Evolutionary conservation across 495 filamentous ascomycete species (phyloP).

Genomic region (Tuber aestivum): DNA sequence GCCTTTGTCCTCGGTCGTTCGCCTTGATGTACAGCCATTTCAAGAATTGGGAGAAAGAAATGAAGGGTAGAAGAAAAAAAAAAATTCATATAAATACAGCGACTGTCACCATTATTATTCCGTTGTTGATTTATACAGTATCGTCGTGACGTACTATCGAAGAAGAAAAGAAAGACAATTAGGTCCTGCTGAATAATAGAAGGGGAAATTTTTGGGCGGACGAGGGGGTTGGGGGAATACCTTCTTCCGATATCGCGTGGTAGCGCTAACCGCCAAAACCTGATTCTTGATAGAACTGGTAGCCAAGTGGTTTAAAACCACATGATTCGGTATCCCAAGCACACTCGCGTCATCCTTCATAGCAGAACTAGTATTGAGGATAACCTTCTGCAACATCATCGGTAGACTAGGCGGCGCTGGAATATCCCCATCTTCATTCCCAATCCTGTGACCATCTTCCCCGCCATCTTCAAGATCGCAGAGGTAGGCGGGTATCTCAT

Average conservation of each 20-base stretch:
- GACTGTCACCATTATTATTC: constrained; percentile 19
- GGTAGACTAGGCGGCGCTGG: constrained; percentile 79
- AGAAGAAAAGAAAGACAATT: constrained; percentile 4
- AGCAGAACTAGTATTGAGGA: constrained; percentile 78
- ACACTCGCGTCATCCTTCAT: constrained; percentile 99
- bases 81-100: background rate
- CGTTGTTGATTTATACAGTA: constrained; percentile 86
- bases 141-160: constrained; percentile 84
- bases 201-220: background rate
- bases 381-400: constrained; percentile 87
- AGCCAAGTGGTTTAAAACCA: constrained; percentile 92
- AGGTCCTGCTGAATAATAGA: constrained; percentile 23
- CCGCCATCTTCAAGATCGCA: constrained; percentile 71
- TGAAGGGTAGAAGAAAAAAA: background rate
- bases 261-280: constrained; percentile 92
- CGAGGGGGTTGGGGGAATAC: constrained; percentile 48
- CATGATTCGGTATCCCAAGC: constrained; percentile 91
- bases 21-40: background rate
- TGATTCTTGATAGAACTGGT: constrained; percentile 97
- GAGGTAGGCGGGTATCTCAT: constrained; percentile 74
- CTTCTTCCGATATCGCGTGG: constrained; percentile 94
- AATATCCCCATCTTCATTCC: constrained; percentile 62
- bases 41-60: background rate
- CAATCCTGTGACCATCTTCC: constrained; percentile 59
- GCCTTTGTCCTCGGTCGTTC: background rate